Evolutionary conservation across 345 rosid species (phyloP), one percentile per base, ranked within the genome.

Genomic region (Populus davidiana): DNA sequence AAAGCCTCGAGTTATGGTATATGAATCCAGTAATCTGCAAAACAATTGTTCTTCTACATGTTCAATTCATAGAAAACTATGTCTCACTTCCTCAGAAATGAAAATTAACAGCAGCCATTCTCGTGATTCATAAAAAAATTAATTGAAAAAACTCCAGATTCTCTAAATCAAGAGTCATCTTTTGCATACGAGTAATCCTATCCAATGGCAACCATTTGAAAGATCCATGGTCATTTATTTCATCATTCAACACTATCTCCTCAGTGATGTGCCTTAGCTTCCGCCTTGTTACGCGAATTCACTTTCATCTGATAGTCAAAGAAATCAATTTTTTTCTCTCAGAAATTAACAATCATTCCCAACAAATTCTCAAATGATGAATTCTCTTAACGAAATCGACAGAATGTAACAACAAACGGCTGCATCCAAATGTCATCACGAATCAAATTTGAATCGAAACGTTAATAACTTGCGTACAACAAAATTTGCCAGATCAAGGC

Each of bases 271-370:
- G 84, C 79, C 91, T 85, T 84, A 18, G 87, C 90, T 85, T 86
- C 91, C 70, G 89, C 88, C 79, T 89, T 91, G 81, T 73, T 77
- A 2, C 80, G 89, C 13, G 92, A 89, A 75, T 86, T 91, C 63
- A 86, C 75, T 59, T 83, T 78, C 74, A 79, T 76, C 85, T 82
- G 79, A 33, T 13, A 36, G 35, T 38, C 49, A 29, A 35, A 75
- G 68, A 9, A 10, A 33, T 9, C 33, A 21, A 68, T 1, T 6
- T n/a, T 10, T 41, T 11, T 43, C 47, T 41, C 47, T 43, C 47
- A 43, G 47, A 43, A 43, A 43, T 11, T 41, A 9, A 43, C 47
- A 59, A 9, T 23, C 14, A n/a, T 23, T 59, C 64, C 25, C 14
- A n/a, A 23, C 29, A 59, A 9, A n/a, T 16, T 11, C 13, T 11